These are phyloP conservation scores for Acanthamoeba triangularis DNA, from an alignment of 208 protist genomes.

Conservation along the genomic window DNA sequence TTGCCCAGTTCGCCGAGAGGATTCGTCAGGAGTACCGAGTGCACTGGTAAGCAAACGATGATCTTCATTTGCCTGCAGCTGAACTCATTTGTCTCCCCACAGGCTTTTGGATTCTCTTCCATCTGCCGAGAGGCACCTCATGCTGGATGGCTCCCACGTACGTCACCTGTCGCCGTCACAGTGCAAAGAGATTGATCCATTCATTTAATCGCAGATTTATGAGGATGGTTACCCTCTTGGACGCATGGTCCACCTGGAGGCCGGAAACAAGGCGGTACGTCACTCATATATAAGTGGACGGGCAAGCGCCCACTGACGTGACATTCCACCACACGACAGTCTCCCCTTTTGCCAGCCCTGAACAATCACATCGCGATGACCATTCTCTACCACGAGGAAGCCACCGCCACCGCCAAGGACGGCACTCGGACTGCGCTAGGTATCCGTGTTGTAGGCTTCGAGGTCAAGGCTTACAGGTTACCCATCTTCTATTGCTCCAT, in stretches of 20 bases:
- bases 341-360: constrained; percentile 44
- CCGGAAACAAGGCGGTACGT: constrained; percentile 16
- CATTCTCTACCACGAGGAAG: constrained; percentile 83
- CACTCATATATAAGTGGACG: neutral
- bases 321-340: neutral
- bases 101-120: constrained; percentile 89
- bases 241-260: neutral
- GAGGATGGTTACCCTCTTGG: constrained; percentile 13
- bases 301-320: neutral
- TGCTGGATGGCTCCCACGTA: constrained; percentile 35
- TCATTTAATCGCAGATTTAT: neutral
- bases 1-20: constrained; percentile 25
- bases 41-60: constrained; percentile 71
- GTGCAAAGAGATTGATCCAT: no score
- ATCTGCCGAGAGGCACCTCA: constrained; percentile 53
- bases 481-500: neutral
- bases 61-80: neutral
- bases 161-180: neutral
- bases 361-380: constrained; percentile 91
- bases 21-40: constrained; percentile 82
- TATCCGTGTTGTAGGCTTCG: constrained; percentile 91
- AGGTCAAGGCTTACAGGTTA: constrained; percentile 86
- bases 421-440: neutral
- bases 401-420: neutral
- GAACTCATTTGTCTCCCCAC: neutral